Evolutionary conservation across 1,284 basidiomycete species (phyloP).

Genomic region (Ceratobasidium sp.): DNA sequence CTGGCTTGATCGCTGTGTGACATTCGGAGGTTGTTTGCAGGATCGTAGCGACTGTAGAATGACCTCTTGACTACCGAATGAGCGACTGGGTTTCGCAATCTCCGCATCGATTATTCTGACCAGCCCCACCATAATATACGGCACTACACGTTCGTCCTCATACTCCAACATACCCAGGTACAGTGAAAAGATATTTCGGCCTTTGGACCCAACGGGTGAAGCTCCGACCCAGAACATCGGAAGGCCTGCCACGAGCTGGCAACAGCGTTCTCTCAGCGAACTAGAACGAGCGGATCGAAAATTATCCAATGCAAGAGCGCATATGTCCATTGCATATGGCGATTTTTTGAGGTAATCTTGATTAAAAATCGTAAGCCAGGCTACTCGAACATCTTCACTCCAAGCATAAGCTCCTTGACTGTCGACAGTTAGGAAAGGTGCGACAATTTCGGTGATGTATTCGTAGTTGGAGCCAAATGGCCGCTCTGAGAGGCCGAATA

Average conservation of each 20-base stretch:
- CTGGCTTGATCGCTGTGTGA: neutral
- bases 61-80: neutral
- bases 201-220: neutral
- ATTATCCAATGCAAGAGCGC: neutral
- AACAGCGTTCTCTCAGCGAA: neutral
- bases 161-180: neutral
- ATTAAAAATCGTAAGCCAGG: neutral
- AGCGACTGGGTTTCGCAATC: neutral
- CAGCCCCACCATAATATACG: neutral
- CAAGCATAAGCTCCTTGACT: neutral
- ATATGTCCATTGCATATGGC: neutral
- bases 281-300: neutral
- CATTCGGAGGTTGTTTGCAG: neutral
- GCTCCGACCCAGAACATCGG: neutral
- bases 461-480: slow-evolving; percentile 1
- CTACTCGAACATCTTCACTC: neutral
- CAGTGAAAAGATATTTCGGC: neutral
- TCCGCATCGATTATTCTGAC: neutral
- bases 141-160: neutral
- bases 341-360: neutral
- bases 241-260: neutral
- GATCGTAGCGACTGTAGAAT: neutral
- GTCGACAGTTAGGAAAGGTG: neutral
- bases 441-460: slow-evolving; percentile 2
- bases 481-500: neutral